phyloP scores from a whole-genome alignment of 768 basidiomycete genomes.

The Austroboletus festivus region DNA sequence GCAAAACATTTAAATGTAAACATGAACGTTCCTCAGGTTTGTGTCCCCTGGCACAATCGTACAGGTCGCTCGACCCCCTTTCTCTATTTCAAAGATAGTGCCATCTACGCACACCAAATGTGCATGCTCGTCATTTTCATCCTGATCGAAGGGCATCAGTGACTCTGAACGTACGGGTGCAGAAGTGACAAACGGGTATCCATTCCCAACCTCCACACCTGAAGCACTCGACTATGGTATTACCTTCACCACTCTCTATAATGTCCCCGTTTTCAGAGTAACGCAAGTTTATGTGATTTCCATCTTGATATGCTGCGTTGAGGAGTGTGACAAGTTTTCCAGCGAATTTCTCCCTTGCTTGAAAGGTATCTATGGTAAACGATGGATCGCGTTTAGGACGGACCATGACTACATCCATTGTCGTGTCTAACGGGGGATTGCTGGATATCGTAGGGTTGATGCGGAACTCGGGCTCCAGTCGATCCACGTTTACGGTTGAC shows the following conservation, averaged over 20 bases:
- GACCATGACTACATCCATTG: slow-evolving; percentile 74
- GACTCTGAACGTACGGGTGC: slow-evolving; percentile 3
- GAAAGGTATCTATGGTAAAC: slow-evolving; percentile 38
- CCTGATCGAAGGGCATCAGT: slow-evolving; percentile 37
- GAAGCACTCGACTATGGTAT: slow-evolving; percentile 69
- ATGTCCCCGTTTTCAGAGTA: slow-evolving; percentile 49
- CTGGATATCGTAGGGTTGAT: slow-evolving; percentile 63
- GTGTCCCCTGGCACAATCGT: slow-evolving; percentile 35
- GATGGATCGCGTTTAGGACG: slow-evolving; percentile 65
- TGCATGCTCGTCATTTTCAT: slow-evolving; percentile 54
- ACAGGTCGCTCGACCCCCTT: slow-evolving; percentile 57
- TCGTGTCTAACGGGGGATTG: slow-evolving; percentile 41
- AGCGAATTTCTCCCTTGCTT: slow-evolving; percentile 48
- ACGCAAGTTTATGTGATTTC: slow-evolving; percentile 60
- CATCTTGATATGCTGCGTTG: slow-evolving; percentile 72
- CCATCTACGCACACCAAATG: slow-evolving; percentile 83
- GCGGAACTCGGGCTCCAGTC: slow-evolving; percentile 79
- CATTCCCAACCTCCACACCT: slow-evolving; percentile 84
- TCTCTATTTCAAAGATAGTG: slow-evolving; percentile 57
- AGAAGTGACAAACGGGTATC: slow-evolving; percentile 60
- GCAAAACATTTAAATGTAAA: slow-evolving; percentile 53
- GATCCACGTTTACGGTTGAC: slow-evolving; percentile 76
- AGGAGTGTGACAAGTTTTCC: slow-evolving; percentile 53
- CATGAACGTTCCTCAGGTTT: slow-evolving; percentile 35
- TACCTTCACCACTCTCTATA: slow-evolving; percentile 42